Percentiles rank a stretch among this genome's conserved stretches.
Evolutionary conservation across 1,284 basidiomycete genomes (phyloP).

Genomic region (Inonotus obliquus): DNA sequence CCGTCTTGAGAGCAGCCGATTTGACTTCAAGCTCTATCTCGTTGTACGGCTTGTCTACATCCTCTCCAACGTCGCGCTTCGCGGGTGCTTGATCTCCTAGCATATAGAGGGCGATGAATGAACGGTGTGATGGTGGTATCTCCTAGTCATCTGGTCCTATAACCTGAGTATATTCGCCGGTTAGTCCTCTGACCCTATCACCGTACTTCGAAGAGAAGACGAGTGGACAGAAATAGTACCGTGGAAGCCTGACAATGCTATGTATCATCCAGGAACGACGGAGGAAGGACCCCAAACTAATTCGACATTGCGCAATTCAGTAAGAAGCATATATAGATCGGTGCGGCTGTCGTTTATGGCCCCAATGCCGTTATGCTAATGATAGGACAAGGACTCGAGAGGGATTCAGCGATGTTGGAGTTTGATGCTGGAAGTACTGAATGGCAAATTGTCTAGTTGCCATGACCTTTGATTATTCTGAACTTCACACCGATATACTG

Average conservation of each 20-base stretch:
- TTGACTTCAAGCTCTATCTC: background rate
- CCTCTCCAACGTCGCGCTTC: background rate
- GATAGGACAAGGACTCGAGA: background rate
- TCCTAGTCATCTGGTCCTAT: background rate
- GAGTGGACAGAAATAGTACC: background rate
- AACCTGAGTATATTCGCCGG: background rate
- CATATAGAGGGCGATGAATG: background rate
- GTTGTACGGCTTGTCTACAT: background rate
- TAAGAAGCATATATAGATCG: background rate
- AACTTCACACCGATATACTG: no score
- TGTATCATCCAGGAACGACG: background rate
- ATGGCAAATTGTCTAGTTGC: background rate
- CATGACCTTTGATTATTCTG: no score
- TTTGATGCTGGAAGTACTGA: background rate
- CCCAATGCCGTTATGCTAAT: background rate
- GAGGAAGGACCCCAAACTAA: background rate
- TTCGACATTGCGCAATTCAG: background rate
- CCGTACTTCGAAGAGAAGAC: background rate
- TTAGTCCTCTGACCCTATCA: background rate
- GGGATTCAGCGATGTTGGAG: background rate
- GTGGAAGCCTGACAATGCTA: background rate
- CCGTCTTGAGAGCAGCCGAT: background rate
- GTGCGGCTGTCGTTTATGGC: background rate
- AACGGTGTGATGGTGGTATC: background rate
- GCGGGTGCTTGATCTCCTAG: background rate